Percentiles rank a stretch among this genome's conserved stretches.
Evolutionary conservation across 805 yeast genomes (phyloP).

Genomic region (Ogataea minuta): DNA sequence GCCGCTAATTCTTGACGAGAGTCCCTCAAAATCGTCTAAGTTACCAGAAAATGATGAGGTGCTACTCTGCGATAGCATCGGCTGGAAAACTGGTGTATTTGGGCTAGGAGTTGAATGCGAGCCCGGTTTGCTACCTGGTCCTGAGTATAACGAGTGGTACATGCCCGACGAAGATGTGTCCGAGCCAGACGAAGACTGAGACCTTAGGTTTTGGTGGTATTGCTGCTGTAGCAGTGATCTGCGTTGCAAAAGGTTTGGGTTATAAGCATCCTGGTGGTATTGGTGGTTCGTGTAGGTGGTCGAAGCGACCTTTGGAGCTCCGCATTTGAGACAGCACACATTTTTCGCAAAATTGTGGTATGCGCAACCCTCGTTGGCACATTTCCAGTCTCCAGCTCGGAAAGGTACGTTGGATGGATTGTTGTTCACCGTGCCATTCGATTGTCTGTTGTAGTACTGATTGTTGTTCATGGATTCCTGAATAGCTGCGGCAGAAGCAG

Average conservation of each 20-base stretch:
- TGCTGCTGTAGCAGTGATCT: conserved; percentile 7
- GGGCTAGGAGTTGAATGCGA: conserved; percentile 16
- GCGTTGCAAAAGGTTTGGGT: conserved; percentile 3
- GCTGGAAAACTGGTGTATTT: conserved; percentile 21
- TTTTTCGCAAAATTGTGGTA: conserved; percentile 94
- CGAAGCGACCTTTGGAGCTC: conserved; percentile 54
- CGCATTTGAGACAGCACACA: conserved; percentile 82
- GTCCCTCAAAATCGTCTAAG: conserved; percentile 19
- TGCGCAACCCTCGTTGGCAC: conserved; percentile 71
- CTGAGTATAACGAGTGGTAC: conserved; percentile 8
- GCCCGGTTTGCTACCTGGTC: conserved; percentile 15
- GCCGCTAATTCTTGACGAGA: conserved; percentile 24
- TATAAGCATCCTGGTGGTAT: conserved; percentile 6
- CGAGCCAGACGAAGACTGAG: conserved; percentile 11
- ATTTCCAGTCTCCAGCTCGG: conserved; percentile 97
- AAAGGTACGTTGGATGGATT: conserved; percentile 66
- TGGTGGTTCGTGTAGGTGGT: conserved; percentile 3
- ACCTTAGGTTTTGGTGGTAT: conserved; percentile 12
- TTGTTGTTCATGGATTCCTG: conserved; percentile 46
- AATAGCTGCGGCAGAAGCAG: conserved; percentile 65
- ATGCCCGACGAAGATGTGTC: conserved; percentile 5
- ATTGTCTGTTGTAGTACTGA: conserved; percentile 18
- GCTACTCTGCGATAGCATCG: conserved; percentile 15
- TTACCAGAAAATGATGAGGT: conserved; percentile 15
- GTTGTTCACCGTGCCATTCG: conserved; percentile 14